Evolutionary conservation across 108 stramenopile genomes (phyloP), one percentile per base, ranked within the genome.

Genomic region (Aurantiochytrium sp.): DNA sequence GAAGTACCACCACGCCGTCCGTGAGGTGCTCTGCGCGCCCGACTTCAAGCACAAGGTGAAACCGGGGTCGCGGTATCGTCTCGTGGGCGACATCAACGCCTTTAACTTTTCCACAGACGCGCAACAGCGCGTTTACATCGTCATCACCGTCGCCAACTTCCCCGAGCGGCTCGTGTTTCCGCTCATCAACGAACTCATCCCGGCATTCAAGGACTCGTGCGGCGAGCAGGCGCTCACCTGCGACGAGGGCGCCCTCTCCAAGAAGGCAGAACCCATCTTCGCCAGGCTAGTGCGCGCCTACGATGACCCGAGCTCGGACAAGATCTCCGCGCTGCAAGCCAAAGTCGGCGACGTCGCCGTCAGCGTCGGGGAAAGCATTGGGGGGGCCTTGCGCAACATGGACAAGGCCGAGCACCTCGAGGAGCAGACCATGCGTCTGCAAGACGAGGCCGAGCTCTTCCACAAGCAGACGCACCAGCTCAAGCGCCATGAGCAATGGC

Each of bases 41-140:
- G 73, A 81, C 24, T 81, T 81, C 3, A 6, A 81, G 73, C n/a
- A 48, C 42, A 81, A 81, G 24, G 73, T 81, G 12, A 81, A 41
- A 41, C 73, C 73, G 6, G 73, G 73, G 21, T 81, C 73, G 73
- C 73, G 73, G 6, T 81, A 81, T 30, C 73, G 73, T 6, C 45
- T 81, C 6, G 73, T 81, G 24, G 73, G 73, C 12, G 73, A 81
- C 1, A 48, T 81, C 42, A 41, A 81, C 24, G 73, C 73, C 39
- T 81, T 81, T 24, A 81, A 81, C 45, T 81, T 81, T 48, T 22
- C 73, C 4, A 81, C 73, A 41, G 73, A 81, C 30, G 39, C 45
- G 39, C 73, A 81, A 42, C 42, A 81, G 73, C 39, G 73, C 21
- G 73, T 81, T 21, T 81, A 81, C 45, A 81, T 81, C 32, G 73